Evolutionary conservation across 2,329 filamentous ascomycete species (phyloP).

Genomic region (Orbilia javanica): DNA sequence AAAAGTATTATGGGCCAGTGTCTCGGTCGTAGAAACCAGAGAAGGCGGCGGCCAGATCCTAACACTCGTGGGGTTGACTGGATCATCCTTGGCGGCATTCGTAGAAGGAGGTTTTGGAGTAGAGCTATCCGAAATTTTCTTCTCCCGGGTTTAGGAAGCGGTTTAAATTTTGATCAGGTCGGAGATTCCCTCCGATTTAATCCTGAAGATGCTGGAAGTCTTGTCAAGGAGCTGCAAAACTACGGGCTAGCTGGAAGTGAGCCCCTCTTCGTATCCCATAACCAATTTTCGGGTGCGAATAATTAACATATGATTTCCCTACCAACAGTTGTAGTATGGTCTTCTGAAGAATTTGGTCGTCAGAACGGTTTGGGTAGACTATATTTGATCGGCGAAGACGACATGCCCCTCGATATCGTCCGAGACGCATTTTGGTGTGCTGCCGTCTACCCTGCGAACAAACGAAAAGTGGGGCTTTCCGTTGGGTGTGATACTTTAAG

Average conservation of each 20-base stretch:
- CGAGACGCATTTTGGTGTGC: too few relatives aligned
- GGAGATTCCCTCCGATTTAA: neutral
- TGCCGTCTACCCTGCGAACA: too few relatives aligned
- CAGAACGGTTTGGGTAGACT: too few relatives aligned
- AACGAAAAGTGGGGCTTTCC: too few relatives aligned
- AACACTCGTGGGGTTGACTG: neutral
- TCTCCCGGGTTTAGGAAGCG: neutral
- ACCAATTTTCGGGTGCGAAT: neutral
- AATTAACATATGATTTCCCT: neutral
- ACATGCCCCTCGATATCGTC: too few relatives aligned
- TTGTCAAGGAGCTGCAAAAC: neutral
- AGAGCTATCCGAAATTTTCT: neutral
- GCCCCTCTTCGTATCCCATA: neutral
- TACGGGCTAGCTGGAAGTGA: neutral
- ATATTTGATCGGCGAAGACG: too few relatives aligned
- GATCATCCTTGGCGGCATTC: neutral
- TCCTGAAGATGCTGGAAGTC: neutral
- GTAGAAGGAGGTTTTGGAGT: neutral
- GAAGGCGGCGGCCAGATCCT: neutral
- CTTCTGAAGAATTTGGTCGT: too few relatives aligned
- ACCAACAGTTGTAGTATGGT: slow-evolving; percentile 11
- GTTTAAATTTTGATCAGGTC: neutral
- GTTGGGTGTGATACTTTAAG: too few relatives aligned
- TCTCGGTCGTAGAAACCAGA: neutral
- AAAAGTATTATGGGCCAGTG: slow-evolving; percentile 14